A percentile compares a stretch with the other conserved stretches of the same genome.
phyloP scores from a whole-genome alignment of 176 grass and related monocot species.

The Areca catechu region DNA sequence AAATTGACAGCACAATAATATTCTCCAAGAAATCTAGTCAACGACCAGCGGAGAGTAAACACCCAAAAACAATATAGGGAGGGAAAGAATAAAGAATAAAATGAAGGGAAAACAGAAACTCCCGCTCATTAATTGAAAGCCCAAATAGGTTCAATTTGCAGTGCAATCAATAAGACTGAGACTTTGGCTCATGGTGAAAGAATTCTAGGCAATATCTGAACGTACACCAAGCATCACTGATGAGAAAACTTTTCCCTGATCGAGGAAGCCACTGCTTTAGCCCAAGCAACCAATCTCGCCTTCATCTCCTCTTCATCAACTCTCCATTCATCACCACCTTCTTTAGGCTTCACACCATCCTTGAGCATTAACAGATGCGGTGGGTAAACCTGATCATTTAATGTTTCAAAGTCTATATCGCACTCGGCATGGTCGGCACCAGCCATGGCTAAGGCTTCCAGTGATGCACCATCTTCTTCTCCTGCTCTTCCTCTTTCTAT shows the following conservation, averaged over 20 bases:
- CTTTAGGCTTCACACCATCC: background rate
- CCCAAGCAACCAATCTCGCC: constrained; percentile 21
- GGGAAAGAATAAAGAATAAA: too few species aligned
- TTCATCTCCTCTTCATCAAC: constrained; percentile 16
- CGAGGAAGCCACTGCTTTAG: constrained; percentile 27
- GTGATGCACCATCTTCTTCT: constrained; percentile 1
- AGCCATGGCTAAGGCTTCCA: constrained; percentile 31
- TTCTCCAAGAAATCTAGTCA: too few species aligned
- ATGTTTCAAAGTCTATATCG: background rate
- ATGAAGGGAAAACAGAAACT: too few species aligned
- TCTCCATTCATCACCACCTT: background rate
- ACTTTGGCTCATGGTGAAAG: too few species aligned
- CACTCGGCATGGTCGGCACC: constrained; percentile 22
- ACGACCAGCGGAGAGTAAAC: too few species aligned
- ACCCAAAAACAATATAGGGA: too few species aligned
- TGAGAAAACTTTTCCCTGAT: constrained; percentile 11
- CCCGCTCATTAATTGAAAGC: too few species aligned
- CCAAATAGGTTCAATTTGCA: too few species aligned
- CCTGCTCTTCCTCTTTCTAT: constrained; percentile 1
- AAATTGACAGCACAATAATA: too few species aligned
- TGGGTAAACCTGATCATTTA: background rate
- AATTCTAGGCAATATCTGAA: too few species aligned
- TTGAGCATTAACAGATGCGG: constrained; percentile 14
- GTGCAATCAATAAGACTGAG: too few species aligned
- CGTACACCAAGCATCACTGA: too few species aligned